Base-by-base conservation (phyloP, 345 rosid species). In the Arabidopsis suecica region DNA sequence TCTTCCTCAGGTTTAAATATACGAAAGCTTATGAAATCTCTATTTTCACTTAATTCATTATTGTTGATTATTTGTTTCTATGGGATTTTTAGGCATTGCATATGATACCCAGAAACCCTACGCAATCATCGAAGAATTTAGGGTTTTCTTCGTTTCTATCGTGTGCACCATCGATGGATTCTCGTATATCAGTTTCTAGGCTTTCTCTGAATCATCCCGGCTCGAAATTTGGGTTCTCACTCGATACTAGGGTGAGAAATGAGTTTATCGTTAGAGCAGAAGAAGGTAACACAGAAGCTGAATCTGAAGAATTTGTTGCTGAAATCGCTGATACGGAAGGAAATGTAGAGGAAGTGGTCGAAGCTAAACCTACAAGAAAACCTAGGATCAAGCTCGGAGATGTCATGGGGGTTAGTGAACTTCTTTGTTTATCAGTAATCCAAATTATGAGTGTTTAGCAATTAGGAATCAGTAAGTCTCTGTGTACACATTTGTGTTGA, bases 221-320 rank as follows among this genome's bases (percentile, higher is more conserved):
- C 13, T 77, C 82, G 55, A 77, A 65, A 66, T 61, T 77, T 36
- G 72, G 82, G 5, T 68, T 72, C 53, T 57, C 80, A 4, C 40
- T 73, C 2, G 71, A 73, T 49, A 74, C 80, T 23, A 60, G 42
- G 53, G 33, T 80, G 73, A 85, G 76, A 63, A 79, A 79, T 20
- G 79, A 81, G 20, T 79, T 86, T 68, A 78, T 84, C 7, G 87
- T 86, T 34, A 83, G 88, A 77, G 98, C 96, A 28, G 96, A 86
- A 51, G 56, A 81, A 28, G 32, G 32, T 28, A 85, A 61, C 73
- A 25, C 79, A 33, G 71, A 65, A 62, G 84, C 49, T 38, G 89
- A 68, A 34, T 50, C 40, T 41, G 87, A 80, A 57, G 79, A 73
- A 11, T 70, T 44, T 47, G 61, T 25, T 69, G 79, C 18, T 56